Conservation (phyloP, 768 basidiomycete genomes). For the Amyloporia xantha region DNA sequence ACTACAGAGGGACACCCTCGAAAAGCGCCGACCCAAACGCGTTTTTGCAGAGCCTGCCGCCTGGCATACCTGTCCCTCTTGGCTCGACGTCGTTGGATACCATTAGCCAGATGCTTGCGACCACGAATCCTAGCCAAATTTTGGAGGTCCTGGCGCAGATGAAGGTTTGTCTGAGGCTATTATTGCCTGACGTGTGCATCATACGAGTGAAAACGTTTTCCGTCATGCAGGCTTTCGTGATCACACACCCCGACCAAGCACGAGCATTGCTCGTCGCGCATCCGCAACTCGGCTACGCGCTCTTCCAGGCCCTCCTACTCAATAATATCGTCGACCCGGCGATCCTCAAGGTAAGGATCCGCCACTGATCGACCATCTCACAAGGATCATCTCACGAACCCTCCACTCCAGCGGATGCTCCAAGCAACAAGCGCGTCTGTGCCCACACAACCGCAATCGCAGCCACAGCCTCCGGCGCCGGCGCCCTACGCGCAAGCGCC, state of each 20-base stretch:
- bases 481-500: slow-evolving; percentile 9
- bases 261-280: slow-evolving; percentile 69
- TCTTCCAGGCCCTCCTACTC: slow-evolving; percentile 89
- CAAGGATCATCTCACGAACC: neutral
- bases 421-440: slow-evolving; percentile 28
- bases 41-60: slow-evolving; percentile 64
- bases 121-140: slow-evolving; percentile 75
- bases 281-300: slow-evolving; percentile 92
- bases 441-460: slow-evolving; percentile 4
- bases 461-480: slow-evolving; percentile 9
- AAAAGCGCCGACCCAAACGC: slow-evolving; percentile 22
- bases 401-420: slow-evolving; percentile 39
- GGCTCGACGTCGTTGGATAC: slow-evolving; percentile 71
- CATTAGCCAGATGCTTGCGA: slow-evolving; percentile 82
- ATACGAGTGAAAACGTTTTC: neutral
- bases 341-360: slow-evolving; percentile 56
- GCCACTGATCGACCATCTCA: too few species aligned
- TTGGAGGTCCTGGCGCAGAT: slow-evolving; percentile 96
- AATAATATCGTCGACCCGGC: slow-evolving; percentile 91
- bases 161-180: slow-evolving; percentile 85
- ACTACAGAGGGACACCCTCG: slow-evolving; percentile 2
- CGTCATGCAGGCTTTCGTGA: slow-evolving; percentile 72
- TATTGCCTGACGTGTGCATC: slow-evolving; percentile 5
- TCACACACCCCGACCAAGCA: slow-evolving; percentile 88
- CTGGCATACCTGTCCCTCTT: slow-evolving; percentile 66